Conservation (phyloP, 352 stramenopile species). For the Globisporangium solare region DNA sequence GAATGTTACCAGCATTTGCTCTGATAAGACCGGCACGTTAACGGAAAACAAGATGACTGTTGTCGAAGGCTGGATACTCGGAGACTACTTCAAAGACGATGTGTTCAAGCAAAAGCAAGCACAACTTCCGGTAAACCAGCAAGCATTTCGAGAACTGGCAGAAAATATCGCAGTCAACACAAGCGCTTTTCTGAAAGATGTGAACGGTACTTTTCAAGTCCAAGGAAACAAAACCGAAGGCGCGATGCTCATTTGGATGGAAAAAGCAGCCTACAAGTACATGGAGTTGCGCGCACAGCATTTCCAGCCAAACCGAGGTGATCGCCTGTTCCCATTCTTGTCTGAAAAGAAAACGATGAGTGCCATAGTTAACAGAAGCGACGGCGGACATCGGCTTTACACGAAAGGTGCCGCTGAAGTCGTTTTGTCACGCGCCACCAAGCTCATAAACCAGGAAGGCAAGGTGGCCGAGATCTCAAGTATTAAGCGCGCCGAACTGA, state of each 20-base stretch:
- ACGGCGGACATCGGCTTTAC: constrained; percentile 43
- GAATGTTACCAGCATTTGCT: constrained; percentile 98
- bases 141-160: constrained; percentile 36
- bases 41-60: constrained; percentile 98
- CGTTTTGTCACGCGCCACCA: constrained; percentile 48
- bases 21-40: constrained; percentile 96
- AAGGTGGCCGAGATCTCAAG: constrained; percentile 45
- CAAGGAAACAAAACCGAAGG: constrained; percentile 85
- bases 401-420: constrained; percentile 78
- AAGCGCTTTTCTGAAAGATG: constrained; percentile 66
- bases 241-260: constrained; percentile 70
- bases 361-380: constrained; percentile 39
- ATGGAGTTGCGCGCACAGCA: constrained; percentile 49
- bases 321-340: constrained; percentile 72
- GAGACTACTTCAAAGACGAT: constrained; percentile 50
- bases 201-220: constrained; percentile 28
- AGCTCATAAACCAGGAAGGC: constrained; percentile 64
- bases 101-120: constrained; percentile 31
- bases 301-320: constrained; percentile 46
- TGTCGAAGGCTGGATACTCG: constrained; percentile 85
- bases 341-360: constrained; percentile 85
- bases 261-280: constrained; percentile 51
- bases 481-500: constrained; percentile 63
- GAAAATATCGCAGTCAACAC: constrained; percentile 70
- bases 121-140: constrained; percentile 30